A percentile compares a stretch with the other conserved stretches of the same genome.
Conservation (phyloP, 1,284 basidiomycete genomes). For the Rhodofomes roseus region DNA sequence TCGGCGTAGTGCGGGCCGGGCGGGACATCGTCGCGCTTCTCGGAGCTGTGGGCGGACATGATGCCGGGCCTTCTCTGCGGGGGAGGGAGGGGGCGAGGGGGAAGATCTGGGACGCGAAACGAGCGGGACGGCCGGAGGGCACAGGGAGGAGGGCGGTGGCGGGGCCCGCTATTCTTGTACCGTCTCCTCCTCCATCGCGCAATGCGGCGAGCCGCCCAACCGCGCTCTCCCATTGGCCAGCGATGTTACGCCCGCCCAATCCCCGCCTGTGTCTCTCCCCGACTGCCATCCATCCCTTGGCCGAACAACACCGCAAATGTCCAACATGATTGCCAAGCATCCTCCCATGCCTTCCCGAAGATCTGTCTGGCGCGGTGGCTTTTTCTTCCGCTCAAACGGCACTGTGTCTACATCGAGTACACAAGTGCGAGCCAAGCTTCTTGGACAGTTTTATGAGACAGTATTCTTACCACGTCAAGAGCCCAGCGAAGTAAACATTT, state of each 20-base stretch:
- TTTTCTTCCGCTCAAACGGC: slow-evolving; percentile 2
- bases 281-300: not conserved
- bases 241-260: slow-evolving; percentile 17
- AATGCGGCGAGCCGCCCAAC: slow-evolving; percentile 17
- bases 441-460: not conserved
- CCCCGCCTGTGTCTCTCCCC: slow-evolving; percentile 11
- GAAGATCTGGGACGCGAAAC: not conserved
- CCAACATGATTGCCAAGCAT: not conserved
- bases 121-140: slow-evolving; percentile 7
- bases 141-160: slow-evolving; percentile 2
- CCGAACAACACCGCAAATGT: not conserved
- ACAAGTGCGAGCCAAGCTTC: not conserved
- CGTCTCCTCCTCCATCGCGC: slow-evolving; percentile 11
- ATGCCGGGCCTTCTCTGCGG: not conserved
- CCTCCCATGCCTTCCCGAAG: not conserved
- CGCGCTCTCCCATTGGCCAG: slow-evolving; percentile 8
- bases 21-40: slow-evolving; percentile 5
- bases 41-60: not conserved
- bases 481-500: not conserved
- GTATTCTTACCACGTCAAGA: not conserved
- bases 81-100: slow-evolving; percentile 1
- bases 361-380: not conserved
- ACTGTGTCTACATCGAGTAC: not conserved
- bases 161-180: slow-evolving; percentile 12
- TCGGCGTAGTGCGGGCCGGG: slow-evolving; percentile 17